Evolutionary conservation across 805 yeast species (phyloP), one percentile per base, ranked within the genome.

Genomic region (Jamesozyma lodderae): DNA sequence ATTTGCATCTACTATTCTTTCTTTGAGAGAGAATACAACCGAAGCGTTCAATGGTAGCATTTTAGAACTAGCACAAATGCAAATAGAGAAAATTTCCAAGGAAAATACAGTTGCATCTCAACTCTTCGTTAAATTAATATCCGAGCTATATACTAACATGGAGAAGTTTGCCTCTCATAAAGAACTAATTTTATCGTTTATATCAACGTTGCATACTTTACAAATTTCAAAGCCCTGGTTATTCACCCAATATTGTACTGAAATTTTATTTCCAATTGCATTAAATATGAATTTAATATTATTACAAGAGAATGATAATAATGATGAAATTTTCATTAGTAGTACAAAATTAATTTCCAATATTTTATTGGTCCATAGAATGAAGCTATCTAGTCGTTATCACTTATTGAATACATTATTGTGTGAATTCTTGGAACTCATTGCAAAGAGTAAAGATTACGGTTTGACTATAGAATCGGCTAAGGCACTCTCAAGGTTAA

Each of bases 331-430:
- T 2, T 78, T 66, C 49, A 39, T 59, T 2, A 43, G 52, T 4
- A 45, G 73, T 3, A 64, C 76, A 5, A 72, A 71, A 38, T 60
- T 76, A 0, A 48, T 81, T 19, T 78, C 95, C 0, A 69, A 71
- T 26, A 60, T 83, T 2, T 55, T 88, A 7, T 61, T 85, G 20
- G 70, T 70, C 51, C 92, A 85, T 49, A 70, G 96, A 37, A 73
- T 66, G 52, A 72, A 86, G 50, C 62, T 88, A 15, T 67, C 79
- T 0, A 75, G 79, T 26, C 75, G 96, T 53, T 78, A 83, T 51
- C 94, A 86, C 55, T 51, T 87, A 32, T 47, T 86, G 3, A 62
- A 75, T 6, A 48, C 66, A 1, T 55, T 71, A 1, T 63, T 81
- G 31, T 64, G 70, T 11, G 60, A 73, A 3, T 59, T 79, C 35